Percentiles rank a stretch among this genome's conserved stretches.
These are phyloP conservation scores for Rhodosporidiobolus odoratus DNA, from an alignment of 768 basidiomycete genomes.

Conservation along the genomic window DNA sequence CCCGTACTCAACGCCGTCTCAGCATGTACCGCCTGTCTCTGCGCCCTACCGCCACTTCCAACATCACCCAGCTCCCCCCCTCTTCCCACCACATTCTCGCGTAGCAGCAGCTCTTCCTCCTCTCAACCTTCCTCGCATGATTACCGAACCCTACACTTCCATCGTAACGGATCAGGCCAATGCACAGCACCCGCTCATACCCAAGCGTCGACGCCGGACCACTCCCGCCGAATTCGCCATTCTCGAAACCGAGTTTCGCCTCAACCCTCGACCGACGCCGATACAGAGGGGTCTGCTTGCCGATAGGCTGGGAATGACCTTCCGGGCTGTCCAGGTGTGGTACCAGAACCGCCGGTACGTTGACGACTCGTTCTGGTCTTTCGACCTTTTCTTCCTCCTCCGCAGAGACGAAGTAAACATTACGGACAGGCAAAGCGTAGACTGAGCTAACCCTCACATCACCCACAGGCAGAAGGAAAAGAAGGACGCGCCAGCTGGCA, in stretches of 20 bases:
- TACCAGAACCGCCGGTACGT: constrained; percentile 37
- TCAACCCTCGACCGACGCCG: constrained; percentile 47
- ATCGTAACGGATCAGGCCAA: background rate
- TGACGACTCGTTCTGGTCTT: background rate
- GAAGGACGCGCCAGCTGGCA: constrained; percentile 23
- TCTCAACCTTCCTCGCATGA: background rate
- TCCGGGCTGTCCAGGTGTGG: constrained; percentile 49
- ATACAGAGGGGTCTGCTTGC: constrained; percentile 45
- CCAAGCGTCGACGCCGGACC: constrained; percentile 48
- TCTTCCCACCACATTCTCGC: too few relatives aligned
- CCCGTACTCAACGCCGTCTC: background rate
- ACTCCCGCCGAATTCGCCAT: constrained; percentile 48
- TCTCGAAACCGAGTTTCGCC: constrained; percentile 46
- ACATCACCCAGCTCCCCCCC: too few relatives aligned
- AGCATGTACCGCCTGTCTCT: background rate
- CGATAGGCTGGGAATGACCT: constrained; percentile 48
- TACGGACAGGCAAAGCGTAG: too few relatives aligned
- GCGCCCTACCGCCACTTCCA: too few relatives aligned
- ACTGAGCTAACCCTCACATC: background rate
- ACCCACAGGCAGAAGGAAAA: constrained; percentile 36
- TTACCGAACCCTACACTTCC: background rate
- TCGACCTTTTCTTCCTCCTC: background rate
- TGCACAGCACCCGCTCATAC: constrained; percentile 34
- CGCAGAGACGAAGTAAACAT: too few relatives aligned
- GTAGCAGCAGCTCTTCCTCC: background rate